Base-by-base conservation (phyloP, 768 basidiomycete species). In the Xerocomus potaroensis region DNA sequence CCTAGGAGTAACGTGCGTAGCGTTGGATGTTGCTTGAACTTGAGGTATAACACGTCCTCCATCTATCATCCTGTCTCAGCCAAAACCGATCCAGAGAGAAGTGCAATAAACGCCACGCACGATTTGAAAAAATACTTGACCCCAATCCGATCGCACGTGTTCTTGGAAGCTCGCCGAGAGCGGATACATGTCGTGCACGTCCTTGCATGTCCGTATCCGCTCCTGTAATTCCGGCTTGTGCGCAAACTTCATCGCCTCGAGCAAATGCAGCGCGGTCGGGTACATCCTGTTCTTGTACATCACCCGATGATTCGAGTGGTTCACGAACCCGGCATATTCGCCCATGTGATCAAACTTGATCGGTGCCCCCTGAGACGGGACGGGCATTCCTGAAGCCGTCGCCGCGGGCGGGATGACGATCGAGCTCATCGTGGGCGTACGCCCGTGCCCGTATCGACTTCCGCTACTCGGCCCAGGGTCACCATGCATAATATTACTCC, bases 181-280 rank as follows among this genome's bases (percentile, higher is more conserved):
- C 4, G 57, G 60, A 14, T 61, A 62, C 66, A 70, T 73, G 12
- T 72, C 70, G 34, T 63, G 62, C n/a, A 67, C 63, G 19, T 62
- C 69, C n/a, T 57, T 58, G 48, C 67, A 68, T 11, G 49, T 56
- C 43, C 84, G 72, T 46, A 90, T 83, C 23, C 57, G 55, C 45
- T 86, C 80, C 10, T 80, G 79, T 15, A 84, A 54, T 0, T 76
- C 74, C 0, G 76, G 78, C 3, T 70, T 68, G 18, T 69, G 62
- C 30, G 79, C 57, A 62, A 80, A 91, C 61, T 85, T 85, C 58
- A 85, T 69, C 8, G 87, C 86, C 64, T 91, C 86, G 44, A 80
- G 75, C n/a, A 91, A 72, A 54, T 91, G 88, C 55, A 81, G 63
- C 9, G 83, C 88, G 2, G 80, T 84, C 2, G 84, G 84, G 54